phyloP scores from a whole-genome alignment of 208 protist genomes.

The Acanthamoeba royreba region DNA sequence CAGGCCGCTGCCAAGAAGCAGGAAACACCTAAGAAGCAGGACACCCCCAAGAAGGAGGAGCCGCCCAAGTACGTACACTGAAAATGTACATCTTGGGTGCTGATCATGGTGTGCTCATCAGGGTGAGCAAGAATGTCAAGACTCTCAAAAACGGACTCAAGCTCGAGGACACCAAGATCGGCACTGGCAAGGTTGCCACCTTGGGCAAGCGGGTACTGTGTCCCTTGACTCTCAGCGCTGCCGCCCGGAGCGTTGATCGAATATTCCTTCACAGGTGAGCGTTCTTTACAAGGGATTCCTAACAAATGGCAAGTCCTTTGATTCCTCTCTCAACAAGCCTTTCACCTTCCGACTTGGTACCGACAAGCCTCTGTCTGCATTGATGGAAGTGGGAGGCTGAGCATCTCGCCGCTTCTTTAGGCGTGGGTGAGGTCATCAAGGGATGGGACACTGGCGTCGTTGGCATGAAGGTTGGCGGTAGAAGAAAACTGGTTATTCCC shows the following conservation, averaged over 20 bases:
- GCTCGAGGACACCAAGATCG: not conserved
- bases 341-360: slow-evolving; percentile 27
- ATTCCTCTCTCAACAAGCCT: slow-evolving; percentile 13
- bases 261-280: not conserved
- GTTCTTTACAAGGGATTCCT: slow-evolving; percentile 29
- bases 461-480: slow-evolving; percentile 7
- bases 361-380: not conserved
- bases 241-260: not conserved
- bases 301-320: slow-evolving; percentile 37
- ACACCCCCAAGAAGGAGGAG: not conserved
- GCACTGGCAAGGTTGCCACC: not conserved
- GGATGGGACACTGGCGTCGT: not conserved
- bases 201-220: not conserved
- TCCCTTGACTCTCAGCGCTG: not conserved
- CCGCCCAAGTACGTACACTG: not conserved
- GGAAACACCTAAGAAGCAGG: not conserved
- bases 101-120: not conserved
- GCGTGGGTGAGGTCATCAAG: slow-evolving; percentile 23
- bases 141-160: not conserved
- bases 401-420: not conserved
- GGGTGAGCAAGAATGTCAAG: not conserved
- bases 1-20: not conserved
- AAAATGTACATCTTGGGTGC: not conserved
- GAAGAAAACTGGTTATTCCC: not conserved
- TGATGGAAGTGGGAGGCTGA: not conserved